Conservation (phyloP, 768 basidiomycete genomes). For the Serendipita indica region DNA sequence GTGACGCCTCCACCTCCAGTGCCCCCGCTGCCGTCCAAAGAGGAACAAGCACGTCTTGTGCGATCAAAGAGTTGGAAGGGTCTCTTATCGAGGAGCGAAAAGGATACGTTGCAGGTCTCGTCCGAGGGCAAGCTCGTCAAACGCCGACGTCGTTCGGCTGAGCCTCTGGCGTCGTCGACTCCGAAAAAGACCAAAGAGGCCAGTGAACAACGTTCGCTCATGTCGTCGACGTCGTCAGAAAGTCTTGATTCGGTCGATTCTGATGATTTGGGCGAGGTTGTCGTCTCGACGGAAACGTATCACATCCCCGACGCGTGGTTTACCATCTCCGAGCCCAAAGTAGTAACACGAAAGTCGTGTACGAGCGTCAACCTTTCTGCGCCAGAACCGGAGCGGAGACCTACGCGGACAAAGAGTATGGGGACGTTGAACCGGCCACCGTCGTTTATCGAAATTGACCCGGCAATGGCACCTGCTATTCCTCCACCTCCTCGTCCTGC, state of each 20-base stretch:
- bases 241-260: too few species aligned
- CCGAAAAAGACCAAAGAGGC: too few species aligned
- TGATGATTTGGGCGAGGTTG: too few species aligned
- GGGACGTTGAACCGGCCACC: not conserved
- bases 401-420: not conserved
- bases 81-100: not conserved
- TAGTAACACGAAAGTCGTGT: not conserved
- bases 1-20: not conserved
- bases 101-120: not conserved
- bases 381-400: not conserved
- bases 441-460: not conserved
- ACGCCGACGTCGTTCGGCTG: not conserved
- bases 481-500: conserved; percentile 2
- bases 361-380: not conserved
- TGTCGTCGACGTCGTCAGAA: too few species aligned
- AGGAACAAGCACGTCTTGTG: not conserved
- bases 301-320: not conserved
- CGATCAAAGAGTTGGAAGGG: conserved; percentile 9
- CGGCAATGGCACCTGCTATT: not conserved
- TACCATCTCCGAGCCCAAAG: not conserved
- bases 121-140: not conserved
- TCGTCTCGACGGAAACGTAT: not conserved
- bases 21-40: not conserved
- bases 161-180: not conserved
- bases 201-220: too few species aligned